Percentiles rank a stretch among this genome's conserved stretches.
These are phyloP conservation scores for Aethionema arabicum DNA, from an alignment of 345 rosid species.

Conservation along the genomic window DNA sequence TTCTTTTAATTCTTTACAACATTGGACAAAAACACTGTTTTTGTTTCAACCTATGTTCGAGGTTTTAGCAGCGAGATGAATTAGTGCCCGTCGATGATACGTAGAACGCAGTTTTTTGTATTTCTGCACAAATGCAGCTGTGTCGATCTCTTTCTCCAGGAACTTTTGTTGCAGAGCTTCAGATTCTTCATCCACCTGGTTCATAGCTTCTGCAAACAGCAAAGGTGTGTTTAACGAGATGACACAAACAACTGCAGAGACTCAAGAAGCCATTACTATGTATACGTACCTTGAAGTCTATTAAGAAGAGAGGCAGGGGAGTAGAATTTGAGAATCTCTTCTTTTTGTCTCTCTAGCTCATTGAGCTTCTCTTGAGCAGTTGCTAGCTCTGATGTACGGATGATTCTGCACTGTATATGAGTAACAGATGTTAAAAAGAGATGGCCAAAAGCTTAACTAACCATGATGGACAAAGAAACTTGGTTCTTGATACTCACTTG, in stretches of 20 bases:
- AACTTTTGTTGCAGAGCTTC: slow-evolving; percentile 64
- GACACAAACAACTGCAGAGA: slow-evolving; percentile 7
- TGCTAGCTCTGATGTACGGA: slow-evolving; percentile 88
- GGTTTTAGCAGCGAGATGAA: slow-evolving; percentile 72
- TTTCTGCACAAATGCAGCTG: slow-evolving; percentile 61
- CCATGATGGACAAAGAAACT: slow-evolving; percentile 5
- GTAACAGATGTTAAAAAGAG: slow-evolving; percentile 1
- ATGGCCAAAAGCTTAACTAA: slow-evolving; percentile 3
- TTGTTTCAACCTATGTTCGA: slow-evolving; percentile 31
- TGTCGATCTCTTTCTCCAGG: slow-evolving; percentile 64
- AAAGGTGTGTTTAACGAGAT: slow-evolving; percentile 10
- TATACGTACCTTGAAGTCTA: slow-evolving; percentile 69
- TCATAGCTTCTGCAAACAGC: slow-evolving; percentile 60
- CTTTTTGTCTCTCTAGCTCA: slow-evolving; percentile 76
- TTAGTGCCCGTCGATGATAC: slow-evolving; percentile 75
- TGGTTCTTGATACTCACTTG: slow-evolving; percentile 46
- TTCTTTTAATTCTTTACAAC: slow-evolving; percentile 15
- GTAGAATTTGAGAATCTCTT: slow-evolving; percentile 63
- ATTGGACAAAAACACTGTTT: neutral
- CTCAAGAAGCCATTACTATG: neutral
- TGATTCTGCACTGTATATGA: slow-evolving; percentile 70
- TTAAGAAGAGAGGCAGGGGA: slow-evolving; percentile 67
- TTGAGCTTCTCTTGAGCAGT: slow-evolving; percentile 77
- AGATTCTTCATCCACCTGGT: slow-evolving; percentile 70
- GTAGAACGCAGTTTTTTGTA: slow-evolving; percentile 71